Evolutionary conservation across 108 stramenopile species (phyloP), one percentile per base, ranked within the genome.

Genomic region (Nitzschia sp.): DNA sequence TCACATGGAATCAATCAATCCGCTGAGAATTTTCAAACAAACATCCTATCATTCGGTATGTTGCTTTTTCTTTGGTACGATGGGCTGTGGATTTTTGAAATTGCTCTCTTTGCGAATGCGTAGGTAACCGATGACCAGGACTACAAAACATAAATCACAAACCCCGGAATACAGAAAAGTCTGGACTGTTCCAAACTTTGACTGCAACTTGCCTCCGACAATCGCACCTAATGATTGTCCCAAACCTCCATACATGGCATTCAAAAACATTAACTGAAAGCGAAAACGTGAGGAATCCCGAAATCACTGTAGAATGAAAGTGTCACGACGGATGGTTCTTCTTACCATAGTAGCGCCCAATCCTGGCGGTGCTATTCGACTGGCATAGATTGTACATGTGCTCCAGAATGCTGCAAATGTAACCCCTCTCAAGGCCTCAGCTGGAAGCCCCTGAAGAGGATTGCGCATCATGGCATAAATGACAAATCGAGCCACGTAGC

Each of bases 391-490:
- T 29, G 96, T 98, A 6, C 91, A 88, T 1, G 94, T 87, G 13
- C 85, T 83, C 97, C 97, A 98, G 58, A 98, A 92, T 8, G 88
- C 76, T 23, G 96, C 97, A 89, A 98, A 98, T 1, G 96, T 96
- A 2, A 95, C 66, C 0, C 97, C 97, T 57, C 97, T 76, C 41
- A 96, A 73, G 9, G 91, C 91, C 77, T 98, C 97, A 4, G 97
- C 97, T 2, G 95, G 96, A 61, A 98, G 69, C 0, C 90, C 97
- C 47, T 94, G 91, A 27, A 80, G 91, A 8, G 97, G 92, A 66
- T 86, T 82, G 36, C 60, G 66, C 82, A 96, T 96, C 55, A 63
- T 80, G 1, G 95, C 95, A 77, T 98, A 98, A 44, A 94, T 96
- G 41, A 91, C 65, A 68, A 96, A 96, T 50, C 97, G 81, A 17